Conservation (phyloP, 257 asterid species). For the Solanum lignicaule region DNA sequence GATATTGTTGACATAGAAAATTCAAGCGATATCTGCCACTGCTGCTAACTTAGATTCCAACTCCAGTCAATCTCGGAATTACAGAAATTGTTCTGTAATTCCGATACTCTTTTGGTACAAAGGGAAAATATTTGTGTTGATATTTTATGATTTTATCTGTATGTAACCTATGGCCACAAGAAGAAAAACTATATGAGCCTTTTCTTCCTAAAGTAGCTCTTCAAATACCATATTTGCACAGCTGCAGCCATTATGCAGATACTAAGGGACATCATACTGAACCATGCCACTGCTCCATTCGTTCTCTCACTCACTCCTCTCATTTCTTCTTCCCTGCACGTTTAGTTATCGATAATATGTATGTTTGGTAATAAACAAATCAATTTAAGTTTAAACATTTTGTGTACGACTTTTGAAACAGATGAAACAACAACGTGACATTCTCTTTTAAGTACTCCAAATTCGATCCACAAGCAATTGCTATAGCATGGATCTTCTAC, state of each 20-base stretch:
- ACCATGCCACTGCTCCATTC: slow-evolving; percentile 55
- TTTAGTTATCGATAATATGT: neutral
- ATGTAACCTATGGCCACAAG: neutral
- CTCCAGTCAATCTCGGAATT: neutral
- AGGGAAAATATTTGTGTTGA: neutral
- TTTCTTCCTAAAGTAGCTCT: slow-evolving; percentile 52
- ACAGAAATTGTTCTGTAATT: too few relatives aligned
- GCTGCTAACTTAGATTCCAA: neutral
- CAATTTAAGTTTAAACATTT: neutral
- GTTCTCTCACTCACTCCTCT: slow-evolving; percentile 54
- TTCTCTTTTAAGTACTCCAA: neutral
- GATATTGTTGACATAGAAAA: neutral
- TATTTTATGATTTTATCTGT: neutral
- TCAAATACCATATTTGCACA: slow-evolving; percentile 38
- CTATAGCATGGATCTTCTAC: neutral
- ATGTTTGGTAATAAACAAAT: neutral
- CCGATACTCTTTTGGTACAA: neutral
- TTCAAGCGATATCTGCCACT: neutral
- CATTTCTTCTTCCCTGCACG: slow-evolving; percentile 52
- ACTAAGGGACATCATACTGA: slow-evolving; percentile 39
- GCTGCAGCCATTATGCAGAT: slow-evolving; percentile 37
- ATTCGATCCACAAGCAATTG: neutral
- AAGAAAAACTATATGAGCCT: slow-evolving; percentile 39
- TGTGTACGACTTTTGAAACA: neutral
- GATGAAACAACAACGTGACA: neutral